Evolutionary conservation across 768 basidiomycete species (phyloP).

Genomic region (Amylocystis lapponica): DNA sequence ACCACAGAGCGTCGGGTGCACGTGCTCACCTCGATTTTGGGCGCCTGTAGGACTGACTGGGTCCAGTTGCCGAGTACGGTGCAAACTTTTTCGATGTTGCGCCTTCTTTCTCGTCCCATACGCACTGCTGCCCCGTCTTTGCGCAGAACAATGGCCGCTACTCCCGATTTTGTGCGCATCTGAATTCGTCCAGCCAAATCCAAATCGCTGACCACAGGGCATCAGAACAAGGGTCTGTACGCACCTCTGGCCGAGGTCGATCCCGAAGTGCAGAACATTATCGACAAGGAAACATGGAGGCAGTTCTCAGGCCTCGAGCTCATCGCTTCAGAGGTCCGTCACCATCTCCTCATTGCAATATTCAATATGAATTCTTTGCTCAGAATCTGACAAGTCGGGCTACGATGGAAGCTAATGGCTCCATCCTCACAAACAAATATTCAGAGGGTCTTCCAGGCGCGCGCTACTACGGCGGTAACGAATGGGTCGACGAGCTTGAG

Average conservation of each 20-base stretch:
- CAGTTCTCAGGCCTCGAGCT: constrained; percentile 97
- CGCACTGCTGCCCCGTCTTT: constrained; percentile 18
- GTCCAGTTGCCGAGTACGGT: no score
- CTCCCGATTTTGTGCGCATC: constrained; percentile 58
- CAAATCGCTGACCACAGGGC: background rate
- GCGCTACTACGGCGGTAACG: constrained; percentile 97
- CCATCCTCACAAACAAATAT: constrained; percentile 98
- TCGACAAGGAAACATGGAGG: constrained; percentile 98
- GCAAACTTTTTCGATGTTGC: constrained; percentile 26
- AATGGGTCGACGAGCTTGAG: constrained; percentile 96
- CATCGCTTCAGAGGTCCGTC: constrained; percentile 91
- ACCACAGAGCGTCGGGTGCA: no score
- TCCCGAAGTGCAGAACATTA: constrained; percentile 93
- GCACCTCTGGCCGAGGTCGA: constrained; percentile 84
- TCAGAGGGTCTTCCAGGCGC: constrained; percentile 98
- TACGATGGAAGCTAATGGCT: constrained; percentile 97
- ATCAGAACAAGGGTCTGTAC: constrained; percentile 90
- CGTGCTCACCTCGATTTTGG: no score
- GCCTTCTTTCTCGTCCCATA: constrained; percentile 25
- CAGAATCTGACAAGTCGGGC: constrained; percentile 96
- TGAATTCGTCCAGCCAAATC: background rate
- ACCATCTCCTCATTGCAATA: background rate
- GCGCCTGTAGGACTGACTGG: no score
- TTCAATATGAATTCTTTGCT: background rate
- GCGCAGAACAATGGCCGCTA: constrained; percentile 54